Base-by-base conservation (phyloP, 495 filamentous ascomycete genomes). In the Aspergillus biplanus region DNA sequence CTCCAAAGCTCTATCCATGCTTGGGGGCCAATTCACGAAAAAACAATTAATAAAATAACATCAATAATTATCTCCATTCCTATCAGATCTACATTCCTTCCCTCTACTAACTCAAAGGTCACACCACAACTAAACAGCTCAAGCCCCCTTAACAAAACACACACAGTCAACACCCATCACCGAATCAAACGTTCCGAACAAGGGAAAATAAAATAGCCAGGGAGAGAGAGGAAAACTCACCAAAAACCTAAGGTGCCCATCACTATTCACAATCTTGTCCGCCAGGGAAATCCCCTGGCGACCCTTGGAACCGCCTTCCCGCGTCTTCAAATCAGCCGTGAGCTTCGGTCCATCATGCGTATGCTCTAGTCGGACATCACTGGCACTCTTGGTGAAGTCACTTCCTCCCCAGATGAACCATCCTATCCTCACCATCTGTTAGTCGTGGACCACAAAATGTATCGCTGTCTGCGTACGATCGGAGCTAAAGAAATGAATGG, bases 381-480 rank as follows among this genome's bases (percentile, higher is more conserved):
- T 27, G 2, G 67, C 64, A 34, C 31, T 52, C 4, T 21, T 57
- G 37, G 67, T 66, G 61, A 69, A 69, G 21, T 66, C 61, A n/a
- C 31, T 34, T 11, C 67, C 64, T 35, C 64, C 67, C 67, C 67
- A 69, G 53, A 64, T 58, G 61, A 69, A 69, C 57, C 61, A 64
- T 16, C 67, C 67, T 69, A 16, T 54, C 5, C 7, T 18, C 15
- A n/a, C 5, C 3, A 5, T 5, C 15, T 18, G 6, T 50, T 16
- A 18, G 47, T 18, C 5, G 9, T 18, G 27, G 15, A 49, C 18
- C 46, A n/a, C 6, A 3, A 61, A 31, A 15, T 33, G 52, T 12
- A 27, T 27, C 21, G 21, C 39, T 49, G 15, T 18, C 47, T 2
- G 6, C 16, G 16, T 27, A 55, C 7, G 12, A 33, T 9, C 12